phyloP scores from a whole-genome alignment of 192 early-diverging fungal species.

The Coemansia sp. region DNA sequence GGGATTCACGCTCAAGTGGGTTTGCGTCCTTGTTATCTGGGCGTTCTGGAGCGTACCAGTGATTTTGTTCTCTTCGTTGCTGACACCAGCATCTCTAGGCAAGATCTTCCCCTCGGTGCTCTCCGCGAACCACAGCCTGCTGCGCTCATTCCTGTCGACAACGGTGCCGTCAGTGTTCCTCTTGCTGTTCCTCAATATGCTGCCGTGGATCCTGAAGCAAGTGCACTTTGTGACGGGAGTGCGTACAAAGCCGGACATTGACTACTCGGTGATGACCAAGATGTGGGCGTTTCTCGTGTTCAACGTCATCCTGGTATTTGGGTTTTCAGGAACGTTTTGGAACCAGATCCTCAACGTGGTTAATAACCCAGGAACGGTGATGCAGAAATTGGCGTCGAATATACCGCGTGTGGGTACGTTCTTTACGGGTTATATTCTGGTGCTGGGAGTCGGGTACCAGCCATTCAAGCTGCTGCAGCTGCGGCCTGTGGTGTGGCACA shows the following conservation, averaged over 20 bases:
- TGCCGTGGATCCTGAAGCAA: slow-evolving; percentile 71
- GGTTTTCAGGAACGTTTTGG: slow-evolving; percentile 70
- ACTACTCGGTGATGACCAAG: slow-evolving; percentile 63
- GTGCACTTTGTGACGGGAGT: slow-evolving; percentile 45
- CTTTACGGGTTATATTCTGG: slow-evolving; percentile 75
- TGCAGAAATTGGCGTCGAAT: slow-evolving; percentile 65
- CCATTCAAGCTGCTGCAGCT: slow-evolving; percentile 75
- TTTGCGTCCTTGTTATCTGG: slow-evolving; percentile 65
- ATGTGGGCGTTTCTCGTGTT: slow-evolving; percentile 77
- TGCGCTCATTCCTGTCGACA: slow-evolving; percentile 66
- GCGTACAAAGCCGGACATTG: slow-evolving; percentile 48
- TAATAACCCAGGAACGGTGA: slow-evolving; percentile 64
- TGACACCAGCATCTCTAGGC: slow-evolving; percentile 63
- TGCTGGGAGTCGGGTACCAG: slow-evolving; percentile 72
- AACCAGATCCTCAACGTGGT: slow-evolving; percentile 66
- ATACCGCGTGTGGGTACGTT: slow-evolving; percentile 75
- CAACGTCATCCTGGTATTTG: slow-evolving; percentile 78
- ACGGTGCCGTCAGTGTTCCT: slow-evolving; percentile 78
- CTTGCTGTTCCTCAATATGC: slow-evolving; percentile 65
- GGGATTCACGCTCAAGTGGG: slow-evolving; percentile 59
- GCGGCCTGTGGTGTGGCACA: slow-evolving; percentile 63
- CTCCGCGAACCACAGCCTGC: slow-evolving; percentile 54
- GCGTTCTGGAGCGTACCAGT: slow-evolving; percentile 80
- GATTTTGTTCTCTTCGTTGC: slow-evolving; percentile 66
- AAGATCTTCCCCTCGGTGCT: slow-evolving; percentile 65